Evolutionary conservation across 495 filamentous ascomycete species (phyloP).

Genomic region (Sporormia fimetaria): DNA sequence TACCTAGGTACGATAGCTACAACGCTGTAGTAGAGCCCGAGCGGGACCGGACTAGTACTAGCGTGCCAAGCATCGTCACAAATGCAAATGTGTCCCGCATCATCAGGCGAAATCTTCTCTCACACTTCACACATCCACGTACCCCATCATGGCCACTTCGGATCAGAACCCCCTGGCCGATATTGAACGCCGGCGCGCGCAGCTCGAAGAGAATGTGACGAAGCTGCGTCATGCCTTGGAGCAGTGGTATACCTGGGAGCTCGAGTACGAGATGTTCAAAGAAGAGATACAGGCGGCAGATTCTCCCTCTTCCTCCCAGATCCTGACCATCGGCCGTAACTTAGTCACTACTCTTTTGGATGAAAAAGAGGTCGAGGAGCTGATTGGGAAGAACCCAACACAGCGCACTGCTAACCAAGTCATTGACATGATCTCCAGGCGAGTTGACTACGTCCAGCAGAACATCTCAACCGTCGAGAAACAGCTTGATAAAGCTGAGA

Average conservation of each 20-base stretch:
- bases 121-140: background rate
- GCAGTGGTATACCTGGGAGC: conserved; percentile 81
- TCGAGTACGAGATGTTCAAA: conserved; percentile 80
- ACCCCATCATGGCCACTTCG: conserved; percentile 19
- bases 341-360: conserved; percentile 45
- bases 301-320: conserved; percentile 2
- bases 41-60: background rate
- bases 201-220: conserved; percentile 62
- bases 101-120: background rate
- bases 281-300: conserved; percentile 50
- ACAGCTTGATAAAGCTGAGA: conserved; percentile 54
- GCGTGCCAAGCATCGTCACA: background rate
- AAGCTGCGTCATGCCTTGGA: conserved; percentile 65
- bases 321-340: conserved; percentile 36
- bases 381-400: conserved; percentile 46
- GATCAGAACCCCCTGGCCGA: conserved; percentile 16
- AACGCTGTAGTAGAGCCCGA: background rate
- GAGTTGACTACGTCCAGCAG: conserved; percentile 78
- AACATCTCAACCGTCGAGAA: conserved; percentile 63
- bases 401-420: conserved; percentile 45
- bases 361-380: conserved; percentile 51
- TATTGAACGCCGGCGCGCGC: conserved; percentile 62
- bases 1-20: too few relatives aligned
- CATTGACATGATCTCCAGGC: conserved; percentile 55
- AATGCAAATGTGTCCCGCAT: background rate